Conservation (phyloP, 371 early-diverging fungal species). For the Zychaea mexicana region DNA sequence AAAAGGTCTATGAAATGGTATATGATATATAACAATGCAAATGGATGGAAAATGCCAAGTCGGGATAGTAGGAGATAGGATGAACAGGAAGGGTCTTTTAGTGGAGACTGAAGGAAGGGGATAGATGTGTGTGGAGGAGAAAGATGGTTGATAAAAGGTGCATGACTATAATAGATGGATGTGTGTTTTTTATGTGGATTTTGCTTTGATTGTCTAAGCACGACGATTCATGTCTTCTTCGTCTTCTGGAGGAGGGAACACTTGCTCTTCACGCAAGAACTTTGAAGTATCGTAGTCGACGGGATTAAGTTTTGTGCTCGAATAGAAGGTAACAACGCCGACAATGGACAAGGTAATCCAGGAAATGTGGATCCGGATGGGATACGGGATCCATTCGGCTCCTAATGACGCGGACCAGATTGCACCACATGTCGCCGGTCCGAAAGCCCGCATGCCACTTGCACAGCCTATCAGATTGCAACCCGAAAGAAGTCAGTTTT, state of each 20-base stretch:
- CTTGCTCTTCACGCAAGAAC: slow-evolving; percentile 7
- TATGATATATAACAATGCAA: background rate
- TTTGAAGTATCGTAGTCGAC: slow-evolving; percentile 19
- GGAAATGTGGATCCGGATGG: slow-evolving; percentile 27
- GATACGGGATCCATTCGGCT: slow-evolving; percentile 25
- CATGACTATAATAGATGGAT: background rate
- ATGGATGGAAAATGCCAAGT: background rate
- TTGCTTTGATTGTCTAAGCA: background rate
- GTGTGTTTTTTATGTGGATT: background rate
- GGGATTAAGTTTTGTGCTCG: slow-evolving; percentile 25
- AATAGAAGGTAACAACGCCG: slow-evolving; percentile 24
- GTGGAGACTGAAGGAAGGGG: background rate
- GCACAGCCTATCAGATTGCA: slow-evolving; percentile 33
- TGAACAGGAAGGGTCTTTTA: background rate
- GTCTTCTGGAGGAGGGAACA: slow-evolving; percentile 5
- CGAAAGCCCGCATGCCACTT: slow-evolving; percentile 42
- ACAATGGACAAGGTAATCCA: slow-evolving; percentile 25
- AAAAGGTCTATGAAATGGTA: too few species aligned
- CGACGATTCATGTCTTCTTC: slow-evolving; percentile 3
- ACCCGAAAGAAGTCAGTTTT: too few species aligned
- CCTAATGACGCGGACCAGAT: slow-evolving; percentile 44
- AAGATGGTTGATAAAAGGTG: background rate
- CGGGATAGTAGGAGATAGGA: background rate
- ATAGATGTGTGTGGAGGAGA: background rate
- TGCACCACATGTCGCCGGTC: slow-evolving; percentile 47